Evolutionary conservation across 2,329 filamentous ascomycete genomes (phyloP).

Genomic region (Sporothrix euskadiensis): DNA sequence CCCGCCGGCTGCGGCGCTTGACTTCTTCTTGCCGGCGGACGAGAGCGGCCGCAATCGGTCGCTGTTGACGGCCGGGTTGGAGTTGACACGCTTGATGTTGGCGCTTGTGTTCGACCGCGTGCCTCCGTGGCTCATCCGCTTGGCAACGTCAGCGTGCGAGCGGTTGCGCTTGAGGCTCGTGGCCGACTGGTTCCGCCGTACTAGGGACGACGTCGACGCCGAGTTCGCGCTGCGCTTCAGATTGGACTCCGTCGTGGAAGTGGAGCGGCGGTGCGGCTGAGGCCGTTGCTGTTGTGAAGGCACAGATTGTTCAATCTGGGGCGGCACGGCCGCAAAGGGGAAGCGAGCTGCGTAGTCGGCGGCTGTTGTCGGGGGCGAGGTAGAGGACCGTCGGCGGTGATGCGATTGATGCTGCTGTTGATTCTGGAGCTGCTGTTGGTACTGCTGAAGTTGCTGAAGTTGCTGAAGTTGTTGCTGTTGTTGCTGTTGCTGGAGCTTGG

Average conservation of each 20-base stretch:
- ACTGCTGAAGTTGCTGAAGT: constrained; percentile 23
- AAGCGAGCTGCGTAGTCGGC: constrained; percentile 39
- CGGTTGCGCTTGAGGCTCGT: constrained; percentile 61
- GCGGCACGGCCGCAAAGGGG: constrained; percentile 29
- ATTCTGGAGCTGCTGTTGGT: constrained; percentile 27
- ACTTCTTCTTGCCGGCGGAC: constrained; percentile 29
- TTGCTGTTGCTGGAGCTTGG: constrained; percentile 31
- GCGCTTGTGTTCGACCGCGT: constrained; percentile 31
- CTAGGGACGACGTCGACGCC: constrained; percentile 48
- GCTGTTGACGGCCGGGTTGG: constrained; percentile 51
- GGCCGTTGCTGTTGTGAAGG: constrained; percentile 36
- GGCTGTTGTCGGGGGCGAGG: constrained; percentile 43
- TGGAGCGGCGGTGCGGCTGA: constrained; percentile 49
- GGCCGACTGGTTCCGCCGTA: constrained; percentile 58
- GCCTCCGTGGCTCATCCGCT: constrained; percentile 50
- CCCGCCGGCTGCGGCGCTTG: constrained; percentile 25
- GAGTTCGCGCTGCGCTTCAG: constrained; percentile 46
- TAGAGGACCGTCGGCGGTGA: constrained; percentile 47
- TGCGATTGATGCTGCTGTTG: constrained; percentile 27
- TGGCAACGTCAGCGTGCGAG: constrained; percentile 58
- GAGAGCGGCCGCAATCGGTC: constrained; percentile 30
- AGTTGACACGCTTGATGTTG: constrained; percentile 55
- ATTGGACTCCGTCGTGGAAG: constrained; percentile 53
- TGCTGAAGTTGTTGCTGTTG: constrained; percentile 28
- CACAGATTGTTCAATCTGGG: constrained; percentile 13